These are phyloP conservation scores for Roridomyces roridus DNA, from an alignment of 768 basidiomycete genomes.

Conservation along the genomic window DNA sequence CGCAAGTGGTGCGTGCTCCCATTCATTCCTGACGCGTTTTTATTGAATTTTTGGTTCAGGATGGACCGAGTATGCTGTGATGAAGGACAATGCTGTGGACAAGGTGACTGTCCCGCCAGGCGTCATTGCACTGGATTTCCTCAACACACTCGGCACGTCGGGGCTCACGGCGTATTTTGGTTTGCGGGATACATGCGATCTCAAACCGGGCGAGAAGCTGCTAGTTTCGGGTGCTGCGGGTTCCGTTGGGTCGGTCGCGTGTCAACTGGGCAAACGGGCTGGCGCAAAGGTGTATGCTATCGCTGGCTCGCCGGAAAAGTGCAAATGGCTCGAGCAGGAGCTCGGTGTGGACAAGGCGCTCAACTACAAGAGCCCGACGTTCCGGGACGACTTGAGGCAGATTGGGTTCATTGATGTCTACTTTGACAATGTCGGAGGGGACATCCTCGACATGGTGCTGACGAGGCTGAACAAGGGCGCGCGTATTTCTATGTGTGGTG, in stretches of 20 bases:
- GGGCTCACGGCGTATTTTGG: conserved; percentile 94
- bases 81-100: conserved; percentile 56
- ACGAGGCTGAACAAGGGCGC: conserved; percentile 76
- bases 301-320: conserved; percentile 86
- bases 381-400: conserved; percentile 73
- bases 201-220: conserved; percentile 86
- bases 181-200: conserved; percentile 76
- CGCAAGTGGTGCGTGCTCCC: conserved; percentile 55
- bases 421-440: conserved; percentile 85
- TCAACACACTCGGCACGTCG: conserved; percentile 78
- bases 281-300: conserved; percentile 89
- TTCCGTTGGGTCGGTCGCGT: conserved; percentile 82
- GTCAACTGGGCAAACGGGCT: conserved; percentile 80
- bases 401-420: conserved; percentile 84
- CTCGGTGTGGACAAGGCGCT: conserved; percentile 83
- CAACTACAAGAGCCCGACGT: conserved; percentile 85
- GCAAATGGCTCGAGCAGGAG: conserved; percentile 83
- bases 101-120: conserved; percentile 69
- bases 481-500: conserved; percentile 83
- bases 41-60: conserved; percentile 44
- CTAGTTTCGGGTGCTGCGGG: conserved; percentile 92
- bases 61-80: conserved; percentile 78
- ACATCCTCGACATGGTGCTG: conserved; percentile 81
- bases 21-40: background rate
- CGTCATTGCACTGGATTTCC: conserved; percentile 71